phyloP scores from a whole-genome alignment of 2,329 filamentous ascomycete species.

The Hypoxylon sp. region DNA sequence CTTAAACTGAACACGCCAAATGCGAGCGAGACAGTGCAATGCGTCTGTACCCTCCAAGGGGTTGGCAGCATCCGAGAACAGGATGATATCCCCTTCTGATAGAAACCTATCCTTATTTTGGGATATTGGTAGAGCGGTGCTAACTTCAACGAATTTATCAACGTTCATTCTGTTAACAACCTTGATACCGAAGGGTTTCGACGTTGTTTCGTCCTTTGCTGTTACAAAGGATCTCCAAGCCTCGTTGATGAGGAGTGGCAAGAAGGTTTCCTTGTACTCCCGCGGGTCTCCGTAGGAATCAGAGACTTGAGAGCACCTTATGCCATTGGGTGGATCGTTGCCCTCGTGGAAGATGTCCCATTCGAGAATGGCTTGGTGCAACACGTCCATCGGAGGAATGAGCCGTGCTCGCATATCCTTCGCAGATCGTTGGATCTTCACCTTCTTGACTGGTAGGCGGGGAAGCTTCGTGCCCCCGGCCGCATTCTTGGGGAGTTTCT shows the following conservation, averaged over 20 bases:
- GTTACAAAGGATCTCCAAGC: slow-evolving; percentile 96
- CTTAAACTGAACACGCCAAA: slow-evolving; percentile 83
- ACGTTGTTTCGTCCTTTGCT: slow-evolving; percentile 84
- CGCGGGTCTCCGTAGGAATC: slow-evolving; percentile 80
- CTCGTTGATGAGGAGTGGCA: slow-evolving; percentile 89
- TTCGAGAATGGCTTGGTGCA: slow-evolving; percentile 87
- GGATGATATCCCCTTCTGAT: slow-evolving; percentile 86
- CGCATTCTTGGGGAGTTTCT: slow-evolving; percentile 59
- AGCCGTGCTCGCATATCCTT: slow-evolving; percentile 96
- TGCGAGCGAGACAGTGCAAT: slow-evolving; percentile 86
- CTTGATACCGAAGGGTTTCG: slow-evolving; percentile 86
- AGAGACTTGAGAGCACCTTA: slow-evolving; percentile 79
- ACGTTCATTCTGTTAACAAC: slow-evolving; percentile 89
- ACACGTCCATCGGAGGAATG: slow-evolving; percentile 84
- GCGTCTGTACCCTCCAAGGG: slow-evolving; percentile 74
- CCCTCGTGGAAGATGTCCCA: slow-evolving; percentile 96
- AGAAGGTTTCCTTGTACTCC: slow-evolving; percentile 89
- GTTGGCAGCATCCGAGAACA: slow-evolving; percentile 79
- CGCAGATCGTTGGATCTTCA: slow-evolving; percentile 80
- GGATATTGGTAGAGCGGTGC: slow-evolving; percentile 78
- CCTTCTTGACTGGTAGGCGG: slow-evolving; percentile 84
- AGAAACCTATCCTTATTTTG: slow-evolving; percentile 79
- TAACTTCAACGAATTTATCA: slow-evolving; percentile 92
- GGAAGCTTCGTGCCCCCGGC: slow-evolving; percentile 65
- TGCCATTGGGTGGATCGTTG: slow-evolving; percentile 83